Conservation (phyloP, 495 filamentous ascomycete species). For the Pseudomonodictys pantanalensis region DNA sequence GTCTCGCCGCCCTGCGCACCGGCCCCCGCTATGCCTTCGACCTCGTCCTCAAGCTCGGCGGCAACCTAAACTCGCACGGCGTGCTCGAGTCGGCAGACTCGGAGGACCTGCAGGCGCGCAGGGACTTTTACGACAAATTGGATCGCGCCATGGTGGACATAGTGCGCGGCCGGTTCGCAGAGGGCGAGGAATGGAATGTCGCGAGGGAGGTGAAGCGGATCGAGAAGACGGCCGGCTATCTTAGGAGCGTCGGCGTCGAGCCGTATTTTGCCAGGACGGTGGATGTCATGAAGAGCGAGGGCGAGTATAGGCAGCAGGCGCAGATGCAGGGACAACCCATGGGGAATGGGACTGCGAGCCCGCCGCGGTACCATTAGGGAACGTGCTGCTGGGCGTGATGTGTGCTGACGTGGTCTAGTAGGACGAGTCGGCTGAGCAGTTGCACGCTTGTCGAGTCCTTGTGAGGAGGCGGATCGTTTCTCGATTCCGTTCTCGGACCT, state of each 20-base stretch:
- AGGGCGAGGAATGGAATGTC: conserved; percentile 48
- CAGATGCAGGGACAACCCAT: conserved; percentile 2
- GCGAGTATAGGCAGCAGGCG: conserved; percentile 10
- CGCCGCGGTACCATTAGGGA: conserved; percentile 29
- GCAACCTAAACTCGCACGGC: conserved; percentile 52
- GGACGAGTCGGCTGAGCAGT: background rate
- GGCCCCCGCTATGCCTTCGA: conserved; percentile 50
- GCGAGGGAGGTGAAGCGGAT: conserved; percentile 49
- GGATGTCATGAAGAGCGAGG: conserved; percentile 44
- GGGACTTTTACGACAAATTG: conserved; percentile 45
- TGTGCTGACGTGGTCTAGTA: background rate
- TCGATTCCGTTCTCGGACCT: too few relatives aligned
- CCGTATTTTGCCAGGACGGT: conserved; percentile 49
- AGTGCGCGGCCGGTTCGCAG: conserved; percentile 43
- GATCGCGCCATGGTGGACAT: conserved; percentile 50
- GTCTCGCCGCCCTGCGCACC: conserved; percentile 44
- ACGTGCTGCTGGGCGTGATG: background rate
- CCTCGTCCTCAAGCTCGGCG: conserved; percentile 52
- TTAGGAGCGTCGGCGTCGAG: conserved; percentile 49
- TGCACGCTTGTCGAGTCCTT: too few relatives aligned
- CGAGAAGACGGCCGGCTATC: conserved; percentile 49
- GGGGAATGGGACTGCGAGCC: conserved; percentile 16
- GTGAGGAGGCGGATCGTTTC: too few relatives aligned
- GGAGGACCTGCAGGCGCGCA: conserved; percentile 42
- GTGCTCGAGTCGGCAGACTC: conserved; percentile 47